Evolutionary conservation across 2,329 filamentous ascomycete species (phyloP).

Genomic region (Thielaviopsis ethacetica): DNA sequence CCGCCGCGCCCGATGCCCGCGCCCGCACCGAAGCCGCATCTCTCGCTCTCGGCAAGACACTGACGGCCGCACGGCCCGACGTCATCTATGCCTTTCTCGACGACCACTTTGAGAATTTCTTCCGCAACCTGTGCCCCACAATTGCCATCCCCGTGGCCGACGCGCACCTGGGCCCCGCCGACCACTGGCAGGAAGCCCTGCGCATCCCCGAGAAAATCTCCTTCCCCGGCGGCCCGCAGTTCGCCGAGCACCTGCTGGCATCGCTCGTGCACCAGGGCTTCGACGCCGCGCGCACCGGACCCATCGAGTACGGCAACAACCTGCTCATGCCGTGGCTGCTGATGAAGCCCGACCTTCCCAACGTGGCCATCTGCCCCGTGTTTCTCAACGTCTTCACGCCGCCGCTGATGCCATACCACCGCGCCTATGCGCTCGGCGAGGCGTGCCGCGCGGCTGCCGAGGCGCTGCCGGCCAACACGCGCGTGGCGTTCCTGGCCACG

Average conservation of each 20-base stretch:
- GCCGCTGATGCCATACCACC: constrained; percentile 17
- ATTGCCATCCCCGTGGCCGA: constrained; percentile 17
- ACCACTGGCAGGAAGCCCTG: constrained; percentile 18
- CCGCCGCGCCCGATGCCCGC: constrained; percentile 15
- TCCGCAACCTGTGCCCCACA: constrained; percentile 17
- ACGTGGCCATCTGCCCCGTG: constrained; percentile 17
- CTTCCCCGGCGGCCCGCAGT: constrained; percentile 16
- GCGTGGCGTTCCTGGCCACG: constrained; percentile 14
- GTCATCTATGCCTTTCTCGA: constrained; percentile 19
- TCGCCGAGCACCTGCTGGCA: constrained; percentile 16
- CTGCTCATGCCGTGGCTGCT: constrained; percentile 19
- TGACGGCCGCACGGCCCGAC: constrained; percentile 17
- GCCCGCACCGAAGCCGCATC: constrained; percentile 16
- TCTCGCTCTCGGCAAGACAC: constrained; percentile 15
- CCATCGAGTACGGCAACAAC: constrained; percentile 18
- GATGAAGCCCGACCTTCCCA: constrained; percentile 15
- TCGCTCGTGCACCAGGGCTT: constrained; percentile 16
- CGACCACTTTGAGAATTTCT: constrained; percentile 19
- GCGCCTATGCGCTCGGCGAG: constrained; percentile 18
- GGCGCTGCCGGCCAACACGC: constrained; percentile 12
- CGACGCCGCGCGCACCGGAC: constrained; percentile 16
- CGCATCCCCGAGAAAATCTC: constrained; percentile 16
- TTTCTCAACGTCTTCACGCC: constrained; percentile 19
- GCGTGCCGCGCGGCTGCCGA: constrained; percentile 16
- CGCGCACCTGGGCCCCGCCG: constrained; percentile 16